Evolutionary conservation across 345 rosid genomes (phyloP), one percentile per base, ranked within the genome.

Genomic region (Populus simonii): DNA sequence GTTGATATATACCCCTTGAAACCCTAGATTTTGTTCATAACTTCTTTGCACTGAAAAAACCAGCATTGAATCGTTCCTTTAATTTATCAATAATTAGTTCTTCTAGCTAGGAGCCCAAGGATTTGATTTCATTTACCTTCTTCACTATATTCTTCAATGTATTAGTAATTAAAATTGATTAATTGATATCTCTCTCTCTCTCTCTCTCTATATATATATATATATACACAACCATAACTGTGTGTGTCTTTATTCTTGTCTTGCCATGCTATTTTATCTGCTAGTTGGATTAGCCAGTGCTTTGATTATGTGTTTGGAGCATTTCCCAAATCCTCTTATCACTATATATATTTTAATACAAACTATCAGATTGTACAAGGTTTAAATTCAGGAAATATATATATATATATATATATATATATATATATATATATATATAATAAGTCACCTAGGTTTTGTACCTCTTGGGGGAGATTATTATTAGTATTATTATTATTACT

Each of bases 391-490:
- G 41, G 47, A 74, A 20, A 62, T 17, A 72, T 35, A 47, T 7
- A 70, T 33, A 33, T 74, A 9, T n/a, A 63, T 33, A 33, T 29
- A 27, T 27, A 27, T 31, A 31, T 31, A 31, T 74, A 62, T 17
- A 72, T 35, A 47, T 7, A 70, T 31, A 31, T 27, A 27, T 27
- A 27, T 31, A 31, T 31, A 31, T 74, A 9, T 17, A 65, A 35
- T 39, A 59, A 76, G 67, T 23, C 41, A 33, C 29, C 74, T 41
- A 62, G 81, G 61, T 75, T 35, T 75, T 77, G 59, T 72, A 61
- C 80, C 80, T 16, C 38, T 74, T 76, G 81, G 74, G 61, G 57
- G 61, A 62, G 75, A 83, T 82, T 67, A 76, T 80, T 80, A 13
- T 45, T 45, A 0, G 13, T 47, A 1, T 15, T 47, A 13, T 45